A percentile compares a stretch with the other conserved stretches of the same genome.
phyloP scores from a whole-genome alignment of 2,329 filamentous ascomycete genomes.

The Periconia macrospinosa region DNA sequence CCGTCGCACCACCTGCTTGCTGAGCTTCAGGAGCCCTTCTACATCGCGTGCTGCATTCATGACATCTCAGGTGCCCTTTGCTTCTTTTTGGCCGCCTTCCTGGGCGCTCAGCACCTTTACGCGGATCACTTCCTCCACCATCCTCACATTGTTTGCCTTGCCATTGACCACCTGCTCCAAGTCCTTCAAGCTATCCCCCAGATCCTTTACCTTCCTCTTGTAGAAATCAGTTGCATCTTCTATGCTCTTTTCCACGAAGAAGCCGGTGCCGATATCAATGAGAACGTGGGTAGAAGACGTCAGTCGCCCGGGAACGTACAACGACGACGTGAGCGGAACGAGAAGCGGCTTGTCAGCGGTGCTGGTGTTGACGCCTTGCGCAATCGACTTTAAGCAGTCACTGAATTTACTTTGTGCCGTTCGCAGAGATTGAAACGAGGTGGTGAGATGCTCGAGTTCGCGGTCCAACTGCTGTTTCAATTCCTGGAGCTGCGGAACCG shows the following conservation, averaged over 20 bases:
- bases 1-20: neutral
- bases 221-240: conserved; percentile 69
- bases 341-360: conserved; percentile 65
- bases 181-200: conserved; percentile 66
- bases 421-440: conserved; percentile 86
- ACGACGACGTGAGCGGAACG: conserved; percentile 90
- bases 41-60: neutral
- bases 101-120: conserved; percentile 40
- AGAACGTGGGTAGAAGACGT: conserved; percentile 54
- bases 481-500: conserved; percentile 80
- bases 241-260: conserved; percentile 83
- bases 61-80: conserved; percentile 21
- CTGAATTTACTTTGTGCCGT: conserved; percentile 89
- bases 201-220: conserved; percentile 66
- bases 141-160: conserved; percentile 81
- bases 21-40: neutral
- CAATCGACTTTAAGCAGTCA: conserved; percentile 82
- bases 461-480: conserved; percentile 96
- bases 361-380: conserved; percentile 54
- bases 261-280: conserved; percentile 92
- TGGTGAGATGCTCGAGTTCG: conserved; percentile 91
- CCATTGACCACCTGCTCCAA: conserved; percentile 68
- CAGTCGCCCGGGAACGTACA: conserved; percentile 87
- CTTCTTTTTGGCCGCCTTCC: conserved; percentile 26
- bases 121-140: conserved; percentile 75